Percentiles rank a stretch among this genome's conserved stretches.
Conservation (phyloP, 2,329 filamentous ascomycete genomes). For the Zymoseptoria brevis region DNA sequence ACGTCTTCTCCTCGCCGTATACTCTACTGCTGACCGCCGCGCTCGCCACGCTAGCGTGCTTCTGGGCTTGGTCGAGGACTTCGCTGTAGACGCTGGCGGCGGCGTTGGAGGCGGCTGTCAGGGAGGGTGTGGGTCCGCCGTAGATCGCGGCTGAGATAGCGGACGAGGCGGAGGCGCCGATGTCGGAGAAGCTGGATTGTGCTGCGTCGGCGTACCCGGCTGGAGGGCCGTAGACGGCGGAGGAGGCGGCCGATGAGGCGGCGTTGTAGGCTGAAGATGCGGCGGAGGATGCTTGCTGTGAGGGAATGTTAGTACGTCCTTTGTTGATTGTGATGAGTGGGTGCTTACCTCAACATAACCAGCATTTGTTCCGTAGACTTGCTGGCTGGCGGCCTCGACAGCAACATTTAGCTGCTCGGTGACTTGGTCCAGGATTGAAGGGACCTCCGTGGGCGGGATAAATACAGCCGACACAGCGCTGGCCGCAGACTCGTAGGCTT, state of each 20-base stretch:
- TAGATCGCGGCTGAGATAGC: slow-evolving; percentile 52
- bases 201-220: slow-evolving; percentile 47
- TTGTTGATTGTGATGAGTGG: not conserved
- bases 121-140: slow-evolving; percentile 44
- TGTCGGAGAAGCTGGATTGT: slow-evolving; percentile 45
- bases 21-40: slow-evolving; percentile 37
- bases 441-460: slow-evolving; percentile 50
- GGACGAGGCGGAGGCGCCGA: slow-evolving; percentile 47
- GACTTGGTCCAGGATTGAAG: slow-evolving; percentile 50
- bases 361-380: slow-evolving; percentile 51
- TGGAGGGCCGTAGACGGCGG: slow-evolving; percentile 49
- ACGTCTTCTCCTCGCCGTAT: slow-evolving; percentile 46
- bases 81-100: slow-evolving; percentile 40
- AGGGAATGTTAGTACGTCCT: not conserved
- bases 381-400: slow-evolving; percentile 51
- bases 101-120: slow-evolving; percentile 38
- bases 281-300: slow-evolving; percentile 45
- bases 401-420: slow-evolving; percentile 50
- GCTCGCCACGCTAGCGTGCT: slow-evolving; percentile 41
- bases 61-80: slow-evolving; percentile 38
- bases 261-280: slow-evolving; percentile 41
- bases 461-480: slow-evolving; percentile 43
- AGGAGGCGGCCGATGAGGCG: slow-evolving; percentile 36
- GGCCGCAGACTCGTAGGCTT: slow-evolving; percentile 39
- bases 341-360: slow-evolving; percentile 39